Evolutionary conservation across 2,329 filamentous ascomycete species (phyloP).

Genomic region (Fusarium decemcellulare): DNA sequence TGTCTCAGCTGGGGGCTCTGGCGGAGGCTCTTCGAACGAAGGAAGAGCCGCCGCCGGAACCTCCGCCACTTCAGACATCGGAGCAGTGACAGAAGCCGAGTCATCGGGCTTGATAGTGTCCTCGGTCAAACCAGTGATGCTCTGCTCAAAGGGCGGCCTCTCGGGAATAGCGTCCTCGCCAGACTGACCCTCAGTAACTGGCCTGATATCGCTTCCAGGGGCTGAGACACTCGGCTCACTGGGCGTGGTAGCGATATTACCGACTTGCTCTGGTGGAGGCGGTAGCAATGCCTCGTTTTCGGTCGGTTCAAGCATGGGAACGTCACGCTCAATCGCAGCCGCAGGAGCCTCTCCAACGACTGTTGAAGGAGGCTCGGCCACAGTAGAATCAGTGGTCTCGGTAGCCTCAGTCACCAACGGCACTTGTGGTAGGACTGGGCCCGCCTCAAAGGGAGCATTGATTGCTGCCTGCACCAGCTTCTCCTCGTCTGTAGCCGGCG

Average conservation of each 20-base stretch:
- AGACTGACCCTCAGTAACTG: constrained; percentile 42
- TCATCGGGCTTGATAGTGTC: constrained; percentile 57
- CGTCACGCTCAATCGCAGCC: constrained; percentile 45
- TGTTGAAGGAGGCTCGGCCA: constrained; percentile 51
- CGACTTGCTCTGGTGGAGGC: constrained; percentile 57
- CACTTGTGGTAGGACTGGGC: constrained; percentile 6
- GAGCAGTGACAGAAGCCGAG: constrained; percentile 52
- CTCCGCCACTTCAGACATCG: constrained; percentile 49
- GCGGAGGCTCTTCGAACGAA: constrained; percentile 28
- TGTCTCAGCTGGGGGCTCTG: constrained; percentile 36
- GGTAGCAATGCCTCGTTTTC: constrained; percentile 49
- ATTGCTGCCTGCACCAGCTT: constrained; percentile 21
- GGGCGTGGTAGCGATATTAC: constrained; percentile 55
- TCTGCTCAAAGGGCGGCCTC: constrained; percentile 45
- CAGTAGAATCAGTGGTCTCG: constrained; percentile 40
- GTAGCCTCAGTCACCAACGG: constrained; percentile 16
- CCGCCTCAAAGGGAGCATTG: constrained; percentile 28
- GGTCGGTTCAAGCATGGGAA: constrained; percentile 40
- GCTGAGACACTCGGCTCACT: constrained; percentile 44
- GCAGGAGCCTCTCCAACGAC: constrained; percentile 49
- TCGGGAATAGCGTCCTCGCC: constrained; percentile 37
- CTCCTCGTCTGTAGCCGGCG: constrained; percentile 22
- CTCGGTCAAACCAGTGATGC: constrained; percentile 54
- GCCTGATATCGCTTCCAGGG: constrained; percentile 45
- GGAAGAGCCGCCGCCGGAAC: constrained; percentile 46